Base-by-base conservation (phyloP, 495 filamentous ascomycete species). In the Glonium stellatum region DNA sequence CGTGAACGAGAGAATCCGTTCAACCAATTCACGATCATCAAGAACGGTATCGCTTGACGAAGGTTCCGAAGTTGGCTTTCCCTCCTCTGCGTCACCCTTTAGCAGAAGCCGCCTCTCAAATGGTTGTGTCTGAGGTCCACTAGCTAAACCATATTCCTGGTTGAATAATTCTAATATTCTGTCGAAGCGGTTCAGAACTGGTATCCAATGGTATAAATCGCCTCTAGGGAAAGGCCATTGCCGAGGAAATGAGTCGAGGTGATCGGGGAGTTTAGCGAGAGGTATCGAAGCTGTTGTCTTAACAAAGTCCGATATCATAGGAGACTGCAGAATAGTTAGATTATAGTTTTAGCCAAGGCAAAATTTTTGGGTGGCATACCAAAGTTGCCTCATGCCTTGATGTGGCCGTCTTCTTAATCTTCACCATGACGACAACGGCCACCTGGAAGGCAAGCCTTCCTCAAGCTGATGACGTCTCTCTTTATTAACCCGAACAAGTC, bases 161-260 rank as follows among this genome's bases (percentile, higher is more conserved):
- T 84, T 90, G 69, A 92, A 87, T 25, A 82, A 80, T 58, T 95
- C 89, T 18, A 97, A 76, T 58, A 97, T 83, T 61, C 81, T 80
- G 73, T 99, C 95, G 72, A 99, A 97, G 60, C 92, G 86, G 75
- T 99, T 92, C 49, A 99, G 77, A 42, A 96, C 80, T 35, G 88
- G 85, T 69, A 97, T 97, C 95, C 95, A 99, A 78, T 99, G 91
- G 68, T 97, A 97, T 46, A 97, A 78, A 67, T 99, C 95, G 49
- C 95, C 95, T 71, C 93, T 82, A n/a, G 92, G 92, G 68, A 97
- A 96, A 25, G 89, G 89, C 95, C 92, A 97, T 81, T 84, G 79
- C 57, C 82, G 81, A 61, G 92, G 90, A 71, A 97, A 97, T 63
- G 80, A 82, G 62, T 78, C 75, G 53, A 99, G 85, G 65, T 87